Conservation (phyloP, 129 eudicot species). For the Chrysanthemum seticuspe region DNA sequence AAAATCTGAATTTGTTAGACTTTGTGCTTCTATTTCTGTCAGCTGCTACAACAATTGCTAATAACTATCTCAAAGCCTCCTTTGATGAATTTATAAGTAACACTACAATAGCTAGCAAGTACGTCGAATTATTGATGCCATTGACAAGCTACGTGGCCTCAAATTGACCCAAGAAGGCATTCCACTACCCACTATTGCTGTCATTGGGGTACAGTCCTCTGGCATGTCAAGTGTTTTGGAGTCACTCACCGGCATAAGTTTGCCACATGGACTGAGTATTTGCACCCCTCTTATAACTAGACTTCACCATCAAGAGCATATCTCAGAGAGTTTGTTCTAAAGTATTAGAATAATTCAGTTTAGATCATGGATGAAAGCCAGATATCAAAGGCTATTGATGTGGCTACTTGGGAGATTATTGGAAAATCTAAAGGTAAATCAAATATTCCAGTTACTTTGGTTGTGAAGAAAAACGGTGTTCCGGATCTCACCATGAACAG, state of each 20-base stretch:
- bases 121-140: slow-evolving; percentile 20
- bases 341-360: slow-evolving; percentile 8
- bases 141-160: slow-evolving; percentile 36
- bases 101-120: background rate
- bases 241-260: slow-evolving; percentile 33
- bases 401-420: slow-evolving; percentile 2
- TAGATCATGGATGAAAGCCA: background rate
- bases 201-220: background rate
- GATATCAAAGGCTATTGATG: background rate
- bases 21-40: too few species aligned
- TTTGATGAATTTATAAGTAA: too few species aligned
- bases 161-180: slow-evolving; percentile 10
- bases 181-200: background rate
- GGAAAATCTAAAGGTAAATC: slow-evolving; percentile 4
- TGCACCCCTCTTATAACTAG: slow-evolving; percentile 13
- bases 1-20: too few species aligned
- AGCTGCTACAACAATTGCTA: too few species aligned
- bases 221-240: slow-evolving; percentile 9
- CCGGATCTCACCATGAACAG: background rate
- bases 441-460: background rate
- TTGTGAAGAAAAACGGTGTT: slow-evolving; percentile 4
- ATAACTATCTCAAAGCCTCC: too few species aligned
- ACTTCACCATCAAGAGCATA: background rate
- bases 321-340: slow-evolving; percentile 18
- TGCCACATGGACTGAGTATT: slow-evolving; percentile 26